Percentiles rank a stretch among this genome's conserved stretches.
Evolutionary conservation across 1,284 basidiomycete species (phyloP).

Genomic region (Athelia sp.): DNA sequence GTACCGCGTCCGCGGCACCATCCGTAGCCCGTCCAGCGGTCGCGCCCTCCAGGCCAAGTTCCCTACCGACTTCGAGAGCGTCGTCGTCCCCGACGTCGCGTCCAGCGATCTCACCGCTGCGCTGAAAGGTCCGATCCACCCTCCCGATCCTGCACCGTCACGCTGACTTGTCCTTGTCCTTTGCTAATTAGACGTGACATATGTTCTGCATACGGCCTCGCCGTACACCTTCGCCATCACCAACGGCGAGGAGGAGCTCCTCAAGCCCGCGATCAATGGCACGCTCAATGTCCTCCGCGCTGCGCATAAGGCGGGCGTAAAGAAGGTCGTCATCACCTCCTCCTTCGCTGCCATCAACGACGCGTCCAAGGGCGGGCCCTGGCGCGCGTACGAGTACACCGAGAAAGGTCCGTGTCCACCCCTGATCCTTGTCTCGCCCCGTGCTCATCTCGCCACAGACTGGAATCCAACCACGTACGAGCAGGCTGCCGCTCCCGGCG

Average conservation of each 20-base stretch:
- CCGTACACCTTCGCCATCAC: neutral
- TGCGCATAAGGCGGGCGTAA: neutral
- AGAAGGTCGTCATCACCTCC: neutral
- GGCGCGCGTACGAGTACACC: neutral
- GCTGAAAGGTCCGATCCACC: neutral
- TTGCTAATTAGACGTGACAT: neutral
- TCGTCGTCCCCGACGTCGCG: neutral
- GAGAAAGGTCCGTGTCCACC: neutral
- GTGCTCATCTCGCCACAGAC: neutral
- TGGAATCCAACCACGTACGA: neutral
- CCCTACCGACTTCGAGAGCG: neutral
- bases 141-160: neutral
- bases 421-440: neutral
- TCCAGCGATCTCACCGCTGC: neutral
- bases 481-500: neutral
- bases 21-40: neutral
- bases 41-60: neutral
- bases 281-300: neutral
- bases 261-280: neutral
- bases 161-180: too few species aligned
- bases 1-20: slow-evolving; percentile 5
- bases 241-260: neutral
- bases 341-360: neutral
- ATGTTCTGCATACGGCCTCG: neutral
- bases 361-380: neutral